Evolutionary conservation across 108 stramenopile genomes (phyloP), one percentile per base, ranked within the genome.

Genomic region (Cyclotella atomus): DNA sequence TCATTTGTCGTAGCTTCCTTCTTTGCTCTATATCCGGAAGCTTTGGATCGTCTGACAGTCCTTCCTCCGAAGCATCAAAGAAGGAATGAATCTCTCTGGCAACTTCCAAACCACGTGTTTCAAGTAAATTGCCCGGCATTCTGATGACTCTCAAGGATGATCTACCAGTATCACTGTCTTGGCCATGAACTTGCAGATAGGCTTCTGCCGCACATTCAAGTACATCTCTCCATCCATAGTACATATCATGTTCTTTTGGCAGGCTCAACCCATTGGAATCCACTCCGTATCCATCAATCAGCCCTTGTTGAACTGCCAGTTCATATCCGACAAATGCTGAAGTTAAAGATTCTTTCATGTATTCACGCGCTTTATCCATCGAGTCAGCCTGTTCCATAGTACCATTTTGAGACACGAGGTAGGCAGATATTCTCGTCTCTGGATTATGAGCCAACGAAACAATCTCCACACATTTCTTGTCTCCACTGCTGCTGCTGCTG

Each of bases 261-360:
- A 95, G 78, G 6, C 85, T 81, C 33, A 95, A 73, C 5, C 94
- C 94, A 74, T 95, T 92, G 60, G 89, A 89, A 50, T 81, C 83
- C 23, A 95, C 76, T 17, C 94, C 94, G 64, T 87, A 95, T 25
- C 76, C 79, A 68, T 76, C 59, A 21, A 73, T 87, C 56, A 47
- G 49, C 27, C 65, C 75, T 20, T 79, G 71, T 12, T 24, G 67
- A 16, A 85, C 83, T 62, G 77, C 61, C 12, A 75, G 56, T 79
- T 95, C 84, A 41, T 89, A 79, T 45, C 82, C 76, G 19, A 78
- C 46, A 59, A 95, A 89, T 0, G 91, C 87, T 19, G 85, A 79
- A 0, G 80, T 83, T 75, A 91, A 69, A 41, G 65, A 75, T 55
- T 84, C 47, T 30, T 81, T 86, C 64, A 91, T 74, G 70, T 69